Conservation (phyloP, 306 rosid genomes). For the Spatholobus suberectus region DNA sequence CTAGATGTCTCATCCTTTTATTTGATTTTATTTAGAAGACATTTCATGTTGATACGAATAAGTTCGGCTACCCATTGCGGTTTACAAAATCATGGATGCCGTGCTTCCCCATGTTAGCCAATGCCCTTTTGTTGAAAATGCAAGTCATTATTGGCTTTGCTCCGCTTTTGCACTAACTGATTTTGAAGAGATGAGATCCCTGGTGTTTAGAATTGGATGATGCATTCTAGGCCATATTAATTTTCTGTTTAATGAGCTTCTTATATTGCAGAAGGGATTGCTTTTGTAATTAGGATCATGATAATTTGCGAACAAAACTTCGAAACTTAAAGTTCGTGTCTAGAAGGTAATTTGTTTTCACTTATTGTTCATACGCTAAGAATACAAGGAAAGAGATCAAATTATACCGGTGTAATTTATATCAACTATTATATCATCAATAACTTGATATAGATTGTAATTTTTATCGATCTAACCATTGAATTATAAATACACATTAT, state of each 20-base stretch:
- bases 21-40: constrained; percentile 8
- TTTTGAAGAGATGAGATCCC: not conserved
- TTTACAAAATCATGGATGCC: not conserved
- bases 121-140: not conserved
- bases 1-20: not conserved
- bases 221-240: not conserved
- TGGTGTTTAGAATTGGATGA: not conserved
- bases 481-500: too few species aligned
- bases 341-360: not conserved
- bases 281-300: not conserved
- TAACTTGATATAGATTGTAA: too few species aligned
- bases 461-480: too few species aligned
- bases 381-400: too few species aligned
- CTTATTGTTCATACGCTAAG: not conserved
- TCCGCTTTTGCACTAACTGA: not conserved
- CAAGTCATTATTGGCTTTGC: constrained; percentile 11
- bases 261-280: not conserved
- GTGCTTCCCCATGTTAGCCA: not conserved
- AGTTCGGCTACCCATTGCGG: not conserved
- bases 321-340: not conserved
- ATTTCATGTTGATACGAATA: not conserved
- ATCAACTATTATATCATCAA: too few species aligned
- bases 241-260: not conserved
- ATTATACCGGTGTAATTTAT: too few species aligned
- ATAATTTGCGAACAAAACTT: not conserved